phyloP scores from a whole-genome alignment of 140 eudicot species.

The Oenanthe javanica region DNA sequence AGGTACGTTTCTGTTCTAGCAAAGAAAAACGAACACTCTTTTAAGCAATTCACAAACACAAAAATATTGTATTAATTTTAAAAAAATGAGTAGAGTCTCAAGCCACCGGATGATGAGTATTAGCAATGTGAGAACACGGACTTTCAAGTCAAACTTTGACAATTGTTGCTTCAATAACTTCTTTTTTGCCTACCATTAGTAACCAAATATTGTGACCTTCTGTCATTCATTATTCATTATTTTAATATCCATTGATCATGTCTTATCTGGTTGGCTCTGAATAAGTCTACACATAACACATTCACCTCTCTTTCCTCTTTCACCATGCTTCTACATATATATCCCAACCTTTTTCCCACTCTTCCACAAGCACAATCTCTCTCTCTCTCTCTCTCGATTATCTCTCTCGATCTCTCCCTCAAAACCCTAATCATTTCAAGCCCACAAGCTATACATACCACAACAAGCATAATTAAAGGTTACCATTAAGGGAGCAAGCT shows the following conservation, averaged over 20 bases:
- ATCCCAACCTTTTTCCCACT: not conserved
- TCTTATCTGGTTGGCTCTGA: slow-evolving; percentile 13
- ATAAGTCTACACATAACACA: not conserved
- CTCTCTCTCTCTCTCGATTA: slow-evolving; percentile 8
- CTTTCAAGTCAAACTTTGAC: not conserved
- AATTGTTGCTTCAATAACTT: not conserved
- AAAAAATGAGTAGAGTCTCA: not conserved
- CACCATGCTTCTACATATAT: not conserved
- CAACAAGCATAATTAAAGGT: no score
- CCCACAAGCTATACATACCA: no score
- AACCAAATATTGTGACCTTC: not conserved
- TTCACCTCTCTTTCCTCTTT: not conserved
- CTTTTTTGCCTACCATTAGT: not conserved
- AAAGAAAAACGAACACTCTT: not conserved
- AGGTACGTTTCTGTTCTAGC: not conserved
- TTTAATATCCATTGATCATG: not conserved
- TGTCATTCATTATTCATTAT: not conserved
- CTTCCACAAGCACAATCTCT: not conserved
- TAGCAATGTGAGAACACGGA: not conserved
- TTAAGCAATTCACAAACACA: no score
- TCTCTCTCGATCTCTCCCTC: not conserved
- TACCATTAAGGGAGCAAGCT: not conserved
- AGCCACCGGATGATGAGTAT: slow-evolving; percentile 4
- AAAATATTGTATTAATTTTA: no score
- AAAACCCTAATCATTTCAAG: not conserved